phyloP scores from a whole-genome alignment of 345 rosid species.

The Citrus australasica region DNA sequence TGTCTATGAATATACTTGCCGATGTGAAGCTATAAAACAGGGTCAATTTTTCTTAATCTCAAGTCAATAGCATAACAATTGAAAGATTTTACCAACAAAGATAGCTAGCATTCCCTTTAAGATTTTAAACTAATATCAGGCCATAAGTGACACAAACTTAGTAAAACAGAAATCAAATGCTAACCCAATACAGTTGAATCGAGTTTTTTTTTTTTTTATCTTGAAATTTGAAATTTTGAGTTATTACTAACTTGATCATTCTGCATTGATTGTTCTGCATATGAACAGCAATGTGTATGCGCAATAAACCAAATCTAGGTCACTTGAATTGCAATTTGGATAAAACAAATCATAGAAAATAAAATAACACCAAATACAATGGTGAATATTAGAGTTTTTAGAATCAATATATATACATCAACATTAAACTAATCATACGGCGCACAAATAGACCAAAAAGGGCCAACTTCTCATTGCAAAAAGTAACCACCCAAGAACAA shows the following conservation, averaged over 20 bases:
- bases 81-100: not conserved
- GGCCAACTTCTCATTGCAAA: slow-evolving; percentile 34
- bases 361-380: not conserved
- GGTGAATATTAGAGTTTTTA: not conserved
- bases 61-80: too few species aligned
- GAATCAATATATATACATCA: slow-evolving; percentile 2
- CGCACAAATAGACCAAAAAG: not conserved
- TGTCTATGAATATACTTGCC: not conserved
- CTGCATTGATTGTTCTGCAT: not conserved
- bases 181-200: not conserved
- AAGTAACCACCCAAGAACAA: slow-evolving; percentile 83
- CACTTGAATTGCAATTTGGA: not conserved
- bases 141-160: not conserved
- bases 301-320: not conserved
- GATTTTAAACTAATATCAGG: not conserved
- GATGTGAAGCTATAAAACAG: not conserved
- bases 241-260: not conserved
- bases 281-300: not conserved
- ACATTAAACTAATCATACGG: not conserved
- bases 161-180: slow-evolving; percentile 1
- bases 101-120: not conserved
- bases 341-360: not conserved
- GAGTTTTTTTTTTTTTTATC: not conserved
- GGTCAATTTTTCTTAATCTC: not conserved
- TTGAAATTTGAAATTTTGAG: not conserved